Base-by-base conservation (phyloP, 2,329 filamentous ascomycete species). In the Alternaria panax region DNA sequence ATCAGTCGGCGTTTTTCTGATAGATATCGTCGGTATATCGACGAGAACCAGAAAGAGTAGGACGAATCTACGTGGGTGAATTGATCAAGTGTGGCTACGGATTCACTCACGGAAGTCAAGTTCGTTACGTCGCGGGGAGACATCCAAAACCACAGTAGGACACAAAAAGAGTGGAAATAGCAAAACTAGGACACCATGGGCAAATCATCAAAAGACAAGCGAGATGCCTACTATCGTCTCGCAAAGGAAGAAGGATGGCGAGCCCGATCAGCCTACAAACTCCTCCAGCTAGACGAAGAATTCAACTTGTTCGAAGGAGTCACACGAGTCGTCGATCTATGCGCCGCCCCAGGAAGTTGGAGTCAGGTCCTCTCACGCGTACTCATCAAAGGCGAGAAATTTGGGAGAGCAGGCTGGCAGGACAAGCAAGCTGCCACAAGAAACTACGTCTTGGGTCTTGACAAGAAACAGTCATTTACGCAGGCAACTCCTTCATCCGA, bases 231-330 rank as follows among this genome's bases (percentile, higher is more conserved):
- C 81, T 99, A 99, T 75, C 88, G 95, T 54, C 90, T 99, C 8
- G 95, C 95, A 18, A 99, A 99, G 81, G 95, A 99, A 79, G 95
- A 99, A 83, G 96, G 96, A 65, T 99, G 95, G 94, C 91, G 95
- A 34, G 95, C 95, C 27, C 87, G 95, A 58, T 97, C 93, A 67
- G 95, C 95, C 8, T 99, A 97, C 83, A 99, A 99, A 80, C 87
- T 99, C 24, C 88, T 99, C 12, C 95, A 99, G 79, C 88, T 99
- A 24, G 93, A 99, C 77, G 93, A 86, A 88, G 92, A 97, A 81
- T 99, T 98, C 80, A 91, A 97, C 73, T 86, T 99, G 11, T 97
- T 99, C 78, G 87, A 91, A 68, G 88, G 90, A 71, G 94, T 98
- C 47, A 94, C 92, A 2, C 87, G 95, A 34, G 95, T 99, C 1